Conservation (phyloP, 2,329 filamentous ascomycete species). For the Cytospora mali region DNA sequence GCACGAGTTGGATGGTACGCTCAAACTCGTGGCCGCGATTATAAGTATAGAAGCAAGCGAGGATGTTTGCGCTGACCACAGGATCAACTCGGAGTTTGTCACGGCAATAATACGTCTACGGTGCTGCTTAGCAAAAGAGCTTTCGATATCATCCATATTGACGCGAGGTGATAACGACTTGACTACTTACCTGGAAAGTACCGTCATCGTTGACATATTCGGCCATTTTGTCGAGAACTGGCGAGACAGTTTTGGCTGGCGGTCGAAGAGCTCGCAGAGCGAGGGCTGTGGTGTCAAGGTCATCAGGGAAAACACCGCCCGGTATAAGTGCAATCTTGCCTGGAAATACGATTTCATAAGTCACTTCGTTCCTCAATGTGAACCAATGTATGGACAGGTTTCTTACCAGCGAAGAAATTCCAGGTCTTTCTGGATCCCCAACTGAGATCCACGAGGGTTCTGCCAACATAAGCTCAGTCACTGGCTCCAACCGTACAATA, state of each 20-base stretch:
- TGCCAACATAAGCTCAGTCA: not conserved
- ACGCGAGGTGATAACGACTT: constrained; percentile 5
- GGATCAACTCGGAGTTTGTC: constrained; percentile 34
- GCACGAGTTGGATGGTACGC: constrained; percentile 34
- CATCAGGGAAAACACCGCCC: constrained; percentile 37
- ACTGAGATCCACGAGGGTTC: not conserved
- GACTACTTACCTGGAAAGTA: constrained; percentile 31
- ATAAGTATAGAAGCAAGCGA: constrained; percentile 38
- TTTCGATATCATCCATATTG: not conserved
- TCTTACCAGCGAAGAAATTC: not conserved
- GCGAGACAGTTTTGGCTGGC: constrained; percentile 7
- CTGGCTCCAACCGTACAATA: no score
- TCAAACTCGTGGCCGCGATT: constrained; percentile 32
- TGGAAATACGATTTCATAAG: constrained; percentile 28
- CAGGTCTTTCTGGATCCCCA: constrained; percentile 3
- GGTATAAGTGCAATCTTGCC: constrained; percentile 34
- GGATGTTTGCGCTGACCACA: constrained; percentile 38
- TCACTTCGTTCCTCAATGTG: not conserved
- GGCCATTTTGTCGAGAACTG: constrained; percentile 21
- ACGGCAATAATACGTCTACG: constrained; percentile 38
- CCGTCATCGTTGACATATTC: constrained; percentile 33
- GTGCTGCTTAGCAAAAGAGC: not conserved
- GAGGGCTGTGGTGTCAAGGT: constrained; percentile 40
- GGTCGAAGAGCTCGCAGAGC: constrained; percentile 35
- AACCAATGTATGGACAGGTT: not conserved